These are phyloP conservation scores for Isoetes taiwanensis DNA, from an alignment of 75 land plant species.

Conservation along the genomic window DNA sequence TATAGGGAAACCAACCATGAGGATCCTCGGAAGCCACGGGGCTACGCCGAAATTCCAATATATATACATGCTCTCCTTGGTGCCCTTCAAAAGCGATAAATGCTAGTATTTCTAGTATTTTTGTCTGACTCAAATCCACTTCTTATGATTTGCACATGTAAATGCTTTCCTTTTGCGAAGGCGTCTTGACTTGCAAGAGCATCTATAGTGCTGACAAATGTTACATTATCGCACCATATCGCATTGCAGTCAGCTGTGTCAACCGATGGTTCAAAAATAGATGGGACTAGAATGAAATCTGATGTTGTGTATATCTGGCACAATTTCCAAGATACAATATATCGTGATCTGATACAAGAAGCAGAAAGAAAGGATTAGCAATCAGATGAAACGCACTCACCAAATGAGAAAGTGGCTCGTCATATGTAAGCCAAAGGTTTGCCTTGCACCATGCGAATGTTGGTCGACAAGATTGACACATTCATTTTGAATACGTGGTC, in stretches of 20 bases:
- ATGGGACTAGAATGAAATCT: conserved; percentile 2
- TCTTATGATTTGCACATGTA: too few species aligned
- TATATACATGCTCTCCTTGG: too few species aligned
- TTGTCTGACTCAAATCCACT: too few species aligned
- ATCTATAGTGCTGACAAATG: too few species aligned
- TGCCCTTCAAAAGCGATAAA: too few species aligned
- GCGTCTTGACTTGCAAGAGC: too few species aligned
- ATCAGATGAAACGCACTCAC: conserved; percentile 2
- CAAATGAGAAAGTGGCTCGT: conserved; percentile 7
- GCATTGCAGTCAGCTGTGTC: conserved; percentile 4
- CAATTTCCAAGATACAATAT: neutral
- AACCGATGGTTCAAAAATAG: conserved; percentile 2
- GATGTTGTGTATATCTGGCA: neutral
- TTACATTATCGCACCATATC: conserved; percentile 5
- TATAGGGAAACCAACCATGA: too few species aligned
- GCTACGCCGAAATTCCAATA: too few species aligned
- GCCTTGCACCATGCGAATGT: conserved; percentile 1
- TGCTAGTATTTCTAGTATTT: too few species aligned
- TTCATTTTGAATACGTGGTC: neutral
- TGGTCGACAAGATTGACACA: neutral
- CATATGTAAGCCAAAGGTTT: neutral
- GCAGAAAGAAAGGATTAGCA: neutral
- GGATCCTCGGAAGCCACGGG: too few species aligned
- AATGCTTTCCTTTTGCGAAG: too few species aligned
- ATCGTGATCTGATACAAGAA: neutral